Conservation (phyloP, 2,329 filamentous ascomycete species). For the Arachnopeziza araneosa region DNA sequence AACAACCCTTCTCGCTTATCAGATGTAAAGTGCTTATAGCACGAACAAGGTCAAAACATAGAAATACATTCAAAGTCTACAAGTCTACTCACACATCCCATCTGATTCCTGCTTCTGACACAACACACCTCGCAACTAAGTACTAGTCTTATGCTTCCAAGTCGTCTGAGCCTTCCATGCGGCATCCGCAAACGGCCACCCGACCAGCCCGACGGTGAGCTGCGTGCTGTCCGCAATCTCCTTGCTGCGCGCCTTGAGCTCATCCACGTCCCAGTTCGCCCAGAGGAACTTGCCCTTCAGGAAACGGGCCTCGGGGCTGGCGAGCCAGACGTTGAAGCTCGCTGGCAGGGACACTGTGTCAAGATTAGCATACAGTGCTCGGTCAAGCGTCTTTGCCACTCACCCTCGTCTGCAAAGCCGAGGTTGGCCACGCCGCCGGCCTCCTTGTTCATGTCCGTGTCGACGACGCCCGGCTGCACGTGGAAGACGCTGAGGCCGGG, state of each 20-base stretch:
- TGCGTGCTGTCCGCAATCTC: conserved; percentile 28
- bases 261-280: conserved; percentile 47
- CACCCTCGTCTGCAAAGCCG: conserved; percentile 28
- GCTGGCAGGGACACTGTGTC: conserved; percentile 19
- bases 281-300: conserved; percentile 42
- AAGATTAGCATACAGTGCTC: conserved; percentile 11
- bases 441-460: conserved; percentile 26
- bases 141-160: no score
- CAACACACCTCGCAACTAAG: no score
- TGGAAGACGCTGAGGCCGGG: conserved; percentile 29
- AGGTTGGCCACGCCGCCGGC: conserved; percentile 16
- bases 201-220: conserved; percentile 17
- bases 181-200: conserved; percentile 12
- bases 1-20: no score
- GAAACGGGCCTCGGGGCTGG: conserved; percentile 39
- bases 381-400: conserved; percentile 11
- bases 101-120: no score
- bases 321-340: conserved; percentile 22
- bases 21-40: no score
- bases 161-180: not conserved
- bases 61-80: no score
- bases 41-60: no score
- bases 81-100: no score
- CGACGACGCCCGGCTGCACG: conserved; percentile 29
- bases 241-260: conserved; percentile 37